These are phyloP conservation scores for Paspalum vaginatum DNA, from an alignment of 176 grass and related monocot genomes.

Conservation along the genomic window DNA sequence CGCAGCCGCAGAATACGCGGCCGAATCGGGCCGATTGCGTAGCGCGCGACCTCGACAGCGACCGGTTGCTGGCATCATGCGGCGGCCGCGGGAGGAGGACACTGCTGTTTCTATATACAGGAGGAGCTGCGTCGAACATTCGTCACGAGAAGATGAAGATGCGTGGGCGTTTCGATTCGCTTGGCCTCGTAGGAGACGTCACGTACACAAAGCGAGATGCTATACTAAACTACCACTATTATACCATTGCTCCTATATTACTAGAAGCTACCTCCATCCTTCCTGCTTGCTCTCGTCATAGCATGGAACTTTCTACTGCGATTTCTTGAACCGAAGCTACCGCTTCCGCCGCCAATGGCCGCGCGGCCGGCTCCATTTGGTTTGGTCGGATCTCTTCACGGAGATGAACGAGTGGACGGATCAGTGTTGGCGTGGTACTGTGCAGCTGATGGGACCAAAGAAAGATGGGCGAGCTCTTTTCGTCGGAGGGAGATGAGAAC, in stretches of 20 bases:
- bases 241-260: no score
- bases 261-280: neutral
- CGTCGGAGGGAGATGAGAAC: neutral
- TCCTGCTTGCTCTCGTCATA: neutral
- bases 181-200: neutral
- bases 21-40: slow-evolving; percentile 9
- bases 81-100: slow-evolving; percentile 17
- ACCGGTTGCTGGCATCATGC: neutral
- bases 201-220: neutral
- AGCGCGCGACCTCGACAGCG: slow-evolving; percentile 35
- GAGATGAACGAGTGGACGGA: neutral
- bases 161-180: neutral
- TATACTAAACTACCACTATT: no score
- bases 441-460: neutral
- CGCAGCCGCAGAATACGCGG: neutral
- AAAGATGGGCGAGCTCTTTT: neutral
- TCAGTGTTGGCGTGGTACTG: neutral
- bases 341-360: neutral
- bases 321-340: neutral
- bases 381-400: neutral
- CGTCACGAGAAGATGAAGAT: neutral
- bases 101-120: neutral
- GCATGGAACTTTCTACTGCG: neutral
- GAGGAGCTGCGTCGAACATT: slow-evolving; percentile 48
- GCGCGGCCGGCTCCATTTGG: neutral